These are phyloP conservation scores for Arthrobotrys iridis DNA, from an alignment of 2,329 filamentous ascomycete species.

Conservation along the genomic window DNA sequence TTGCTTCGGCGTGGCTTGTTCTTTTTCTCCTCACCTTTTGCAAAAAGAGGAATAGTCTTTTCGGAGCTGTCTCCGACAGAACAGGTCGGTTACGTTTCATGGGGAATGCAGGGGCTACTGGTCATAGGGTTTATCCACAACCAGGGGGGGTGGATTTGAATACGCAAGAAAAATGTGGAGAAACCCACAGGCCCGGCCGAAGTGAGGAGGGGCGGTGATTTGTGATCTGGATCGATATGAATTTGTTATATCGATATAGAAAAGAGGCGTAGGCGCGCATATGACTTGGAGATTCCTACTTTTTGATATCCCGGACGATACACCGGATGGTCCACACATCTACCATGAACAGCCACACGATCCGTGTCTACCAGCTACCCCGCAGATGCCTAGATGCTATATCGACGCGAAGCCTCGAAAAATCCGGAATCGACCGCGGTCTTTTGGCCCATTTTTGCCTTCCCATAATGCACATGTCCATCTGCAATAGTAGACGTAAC, in stretches of 20 bases:
- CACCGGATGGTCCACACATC: not conserved
- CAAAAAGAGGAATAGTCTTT: constrained; percentile 4
- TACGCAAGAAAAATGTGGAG: not conserved
- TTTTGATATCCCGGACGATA: not conserved
- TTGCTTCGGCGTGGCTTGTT: not conserved
- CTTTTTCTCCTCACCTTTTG: not conserved
- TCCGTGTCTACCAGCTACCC: constrained; percentile 11
- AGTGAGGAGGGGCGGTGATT: not conserved
- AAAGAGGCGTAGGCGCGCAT: constrained; percentile 18
- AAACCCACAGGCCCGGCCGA: not conserved
- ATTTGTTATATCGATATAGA: not conserved
- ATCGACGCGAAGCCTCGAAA: not conserved
- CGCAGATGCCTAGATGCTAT: constrained; percentile 6
- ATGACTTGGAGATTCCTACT: constrained; percentile 7
- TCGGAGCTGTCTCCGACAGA: constrained; percentile 14
- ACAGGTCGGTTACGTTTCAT: constrained; percentile 13
- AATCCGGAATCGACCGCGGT: constrained; percentile 7
- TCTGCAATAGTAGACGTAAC: constrained; percentile 1
- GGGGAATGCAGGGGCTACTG: constrained; percentile 11
- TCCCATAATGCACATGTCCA: constrained; percentile 19
- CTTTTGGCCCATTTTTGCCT: not conserved
- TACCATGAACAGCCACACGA: not conserved
- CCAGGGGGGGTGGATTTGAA: constrained; percentile 13
- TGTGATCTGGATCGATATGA: constrained; percentile 1
- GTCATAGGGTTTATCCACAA: constrained; percentile 20